Percentiles rank a stretch among this genome's conserved stretches.
Evolutionary conservation across 768 basidiomycete species (phyloP).

Genomic region (Neoboletus magnificus): DNA sequence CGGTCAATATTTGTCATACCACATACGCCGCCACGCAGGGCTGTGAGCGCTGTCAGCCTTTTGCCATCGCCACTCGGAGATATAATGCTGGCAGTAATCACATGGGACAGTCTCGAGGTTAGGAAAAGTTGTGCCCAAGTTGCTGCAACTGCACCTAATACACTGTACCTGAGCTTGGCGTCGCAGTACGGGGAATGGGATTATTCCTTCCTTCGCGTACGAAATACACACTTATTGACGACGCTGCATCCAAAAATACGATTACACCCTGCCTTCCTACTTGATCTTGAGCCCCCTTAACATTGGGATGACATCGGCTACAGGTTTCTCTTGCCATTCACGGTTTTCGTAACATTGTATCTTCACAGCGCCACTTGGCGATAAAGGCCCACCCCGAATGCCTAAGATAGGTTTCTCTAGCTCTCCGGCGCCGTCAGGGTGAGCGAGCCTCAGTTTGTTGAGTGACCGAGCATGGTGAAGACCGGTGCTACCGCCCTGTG

Average conservation of each 20-base stretch:
- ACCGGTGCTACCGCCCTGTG: not conserved
- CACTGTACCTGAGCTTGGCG: not conserved
- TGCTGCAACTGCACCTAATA: not conserved
- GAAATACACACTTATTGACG: not conserved
- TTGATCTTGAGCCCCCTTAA: constrained; percentile 24
- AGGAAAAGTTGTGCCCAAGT: not conserved
- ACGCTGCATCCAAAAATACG: not conserved
- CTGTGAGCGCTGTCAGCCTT: constrained; percentile 6
- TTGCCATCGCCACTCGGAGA: not conserved
- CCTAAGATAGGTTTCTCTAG: not conserved
- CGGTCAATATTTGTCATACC: not conserved
- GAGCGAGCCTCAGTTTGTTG: not conserved
- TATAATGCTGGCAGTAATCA: constrained; percentile 1
- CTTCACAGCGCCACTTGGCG: constrained; percentile 8
- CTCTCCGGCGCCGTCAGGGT: not conserved
- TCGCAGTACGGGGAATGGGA: not conserved
- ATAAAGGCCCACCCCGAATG: not conserved
- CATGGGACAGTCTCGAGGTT: not conserved
- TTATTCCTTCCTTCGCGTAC: not conserved
- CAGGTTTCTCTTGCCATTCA: constrained; percentile 21
- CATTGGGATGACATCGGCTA: constrained; percentile 31
- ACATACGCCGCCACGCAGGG: constrained; percentile 1
- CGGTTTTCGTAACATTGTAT: constrained; percentile 11
- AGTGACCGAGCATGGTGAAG: not conserved
- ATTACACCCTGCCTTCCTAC: constrained; percentile 2